Base-by-base conservation (phyloP, 2,329 filamentous ascomycete species). In the Macrophomina phaseolina region DNA sequence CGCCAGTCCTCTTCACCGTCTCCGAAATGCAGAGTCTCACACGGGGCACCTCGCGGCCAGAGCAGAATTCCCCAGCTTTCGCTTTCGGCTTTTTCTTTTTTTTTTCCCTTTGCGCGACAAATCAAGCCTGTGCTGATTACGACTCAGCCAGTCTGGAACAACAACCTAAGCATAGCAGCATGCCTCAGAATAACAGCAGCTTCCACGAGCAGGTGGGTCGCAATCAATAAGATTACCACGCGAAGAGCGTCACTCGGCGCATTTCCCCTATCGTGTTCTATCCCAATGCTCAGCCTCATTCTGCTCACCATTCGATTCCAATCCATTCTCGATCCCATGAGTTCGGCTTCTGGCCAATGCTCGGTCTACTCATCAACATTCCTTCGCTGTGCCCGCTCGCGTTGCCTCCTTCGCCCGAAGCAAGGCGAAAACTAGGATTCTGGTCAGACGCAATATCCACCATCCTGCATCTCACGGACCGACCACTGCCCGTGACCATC, bases 61-160 rank as follows among this genome's bases (percentile, higher is more conserved):
- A 12, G 58, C 45, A 48, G 56, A 61, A 5, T 58, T 16, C 5
- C 23, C 5, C 38, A 18, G 7, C 18, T 38, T 38, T 61, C 56
- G 56, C 56, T 18, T 48, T 61, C 56, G 56, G 18, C 3, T 18
- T 12, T 30, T 11, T 18, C 16, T 32, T 16, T 14, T 6, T 34
- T n/a, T n/a, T 6, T n/a, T 8, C 42, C 23, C 11, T 5, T 16
- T 9, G 23, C 3, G 5, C 38, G 56, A 60, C 56, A 46, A 60
- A 60, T 60, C 56, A 60, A n/a, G 2, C 32, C 14, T 28, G 53
- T 16, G 11, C 3, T 58, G 53, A 42, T 58, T 40, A 58, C 55
- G 28, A 45, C 14, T 23, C 55, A 42, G 30, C 23, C 40, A n/a
- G 6, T 58, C 55, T n/a, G 38, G 36, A 45, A 40, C 55, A 40